Evolutionary conservation across 129 eudicot genomes (phyloP).

Genomic region (Scalesia atractyloides): DNA sequence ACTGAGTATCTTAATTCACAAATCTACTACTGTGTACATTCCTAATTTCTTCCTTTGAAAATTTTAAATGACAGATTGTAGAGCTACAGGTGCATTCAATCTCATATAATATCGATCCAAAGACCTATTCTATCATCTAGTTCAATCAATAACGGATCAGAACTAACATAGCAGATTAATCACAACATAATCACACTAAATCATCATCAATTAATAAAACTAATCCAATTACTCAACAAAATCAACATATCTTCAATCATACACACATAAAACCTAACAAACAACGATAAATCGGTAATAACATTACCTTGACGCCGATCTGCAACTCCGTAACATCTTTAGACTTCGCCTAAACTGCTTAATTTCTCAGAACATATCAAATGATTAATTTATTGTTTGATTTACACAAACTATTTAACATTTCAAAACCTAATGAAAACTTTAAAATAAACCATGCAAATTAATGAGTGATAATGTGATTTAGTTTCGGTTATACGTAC

Average conservation of each 20-base stretch:
- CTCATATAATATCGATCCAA: not conserved
- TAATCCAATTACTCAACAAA: not conserved
- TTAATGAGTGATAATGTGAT: not conserved
- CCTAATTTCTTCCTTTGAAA: no score
- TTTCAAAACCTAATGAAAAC: not conserved
- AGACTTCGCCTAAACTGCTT: slow-evolving; percentile 70
- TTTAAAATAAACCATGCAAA: not conserved
- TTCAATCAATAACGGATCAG: slow-evolving; percentile 1
- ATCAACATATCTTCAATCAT: not conserved
- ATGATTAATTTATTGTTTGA: slow-evolving; percentile 12
- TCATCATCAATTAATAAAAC: slow-evolving; percentile 2
- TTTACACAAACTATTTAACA: slow-evolving; percentile 8
- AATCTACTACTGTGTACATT: no score
- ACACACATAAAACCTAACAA: not conserved
- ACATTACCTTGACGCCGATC: slow-evolving; percentile 88
- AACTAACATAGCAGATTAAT: slow-evolving; percentile 1
- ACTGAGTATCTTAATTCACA: no score
- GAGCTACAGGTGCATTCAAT: not conserved
- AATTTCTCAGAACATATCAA: slow-evolving; percentile 21
- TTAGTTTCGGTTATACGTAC: slow-evolving; percentile 28
- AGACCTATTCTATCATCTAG: not conserved
- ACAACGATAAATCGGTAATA: not conserved
- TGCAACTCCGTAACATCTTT: slow-evolving; percentile 83
- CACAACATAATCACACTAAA: not conserved
- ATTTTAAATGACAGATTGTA: not conserved